These are phyloP conservation scores for Crassisporium funariophilum DNA, from an alignment of 768 basidiomycete genomes.

Conservation along the genomic window DNA sequence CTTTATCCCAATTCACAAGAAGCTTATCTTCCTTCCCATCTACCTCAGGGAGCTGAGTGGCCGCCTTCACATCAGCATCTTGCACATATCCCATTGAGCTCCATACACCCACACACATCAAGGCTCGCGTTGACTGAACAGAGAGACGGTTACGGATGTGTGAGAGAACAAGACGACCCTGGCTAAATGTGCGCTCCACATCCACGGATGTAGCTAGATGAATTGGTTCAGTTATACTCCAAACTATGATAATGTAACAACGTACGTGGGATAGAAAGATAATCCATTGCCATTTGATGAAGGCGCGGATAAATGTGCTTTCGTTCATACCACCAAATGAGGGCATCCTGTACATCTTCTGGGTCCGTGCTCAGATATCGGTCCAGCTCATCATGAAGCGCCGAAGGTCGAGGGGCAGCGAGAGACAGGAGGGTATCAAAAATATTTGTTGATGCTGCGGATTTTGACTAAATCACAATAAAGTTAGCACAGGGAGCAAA, in stretches of 20 bases:
- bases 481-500: too few species aligned
- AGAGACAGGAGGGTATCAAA: slow-evolving; percentile 29
- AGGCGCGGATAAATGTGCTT: slow-evolving; percentile 27
- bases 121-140: slow-evolving; percentile 24
- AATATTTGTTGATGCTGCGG: slow-evolving; percentile 21
- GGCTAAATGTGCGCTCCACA: slow-evolving; percentile 31
- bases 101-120: slow-evolving; percentile 40
- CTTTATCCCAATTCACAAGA: slow-evolving; percentile 18
- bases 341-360: slow-evolving; percentile 23
- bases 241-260: slow-evolving; percentile 5
- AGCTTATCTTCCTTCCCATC: slow-evolving; percentile 20
- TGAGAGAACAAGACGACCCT: slow-evolving; percentile 27
- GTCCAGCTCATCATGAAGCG: slow-evolving; percentile 26
- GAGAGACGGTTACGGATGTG: slow-evolving; percentile 27
- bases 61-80: slow-evolving; percentile 23
- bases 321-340: slow-evolving; percentile 33
- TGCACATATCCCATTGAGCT: slow-evolving; percentile 29
- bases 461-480: not conserved
- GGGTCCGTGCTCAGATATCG: slow-evolving; percentile 27
- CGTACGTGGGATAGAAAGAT: slow-evolving; percentile 33
- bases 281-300: slow-evolving; percentile 35
- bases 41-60: slow-evolving; percentile 14
- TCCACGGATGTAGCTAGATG: slow-evolving; percentile 33
- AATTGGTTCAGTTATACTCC: slow-evolving; percentile 5
- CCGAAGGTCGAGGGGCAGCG: slow-evolving; percentile 10